Evolutionary conservation across 805 yeast genomes (phyloP), one percentile per base, ranked within the genome.

Genomic region (Ogataea degrootiae): DNA sequence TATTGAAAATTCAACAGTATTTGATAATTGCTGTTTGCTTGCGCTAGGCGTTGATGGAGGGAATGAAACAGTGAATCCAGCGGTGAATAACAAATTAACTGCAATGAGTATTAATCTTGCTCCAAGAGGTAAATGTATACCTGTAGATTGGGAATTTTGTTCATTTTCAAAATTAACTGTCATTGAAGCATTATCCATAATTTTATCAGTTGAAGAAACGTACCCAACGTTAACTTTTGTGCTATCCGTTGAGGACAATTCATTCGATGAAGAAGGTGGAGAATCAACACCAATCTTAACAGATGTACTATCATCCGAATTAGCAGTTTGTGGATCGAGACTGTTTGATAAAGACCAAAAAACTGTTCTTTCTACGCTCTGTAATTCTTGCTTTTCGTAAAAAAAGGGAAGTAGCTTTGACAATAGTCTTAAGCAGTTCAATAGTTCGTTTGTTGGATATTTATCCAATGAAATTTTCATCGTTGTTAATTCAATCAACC

Each of bases 321-420:
- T 37, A 19, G 45, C 49, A 17, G 51, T 45, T 21, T 43, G 42
- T 31, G 53, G 47, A 16, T 53, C 55, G 19, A 49, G 29, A 23
- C 58, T 40, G 36, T 46, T 47, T 47, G 47, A 51, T 4, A 53
- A 45, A 43, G 73, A 65, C 86, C 85, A 74, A 60, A 81, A 72
- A 9, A 76, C 55, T 7, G 58, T 58, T 37, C 56, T 54, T 43
- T 62, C 68, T 57, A 64, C 65, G 12, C 66, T 65, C 45, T 57
- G 69, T 54, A 56, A 67, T 23, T 59, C 66, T 41, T 53, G 70
- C 11, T 68, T 60, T 64, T 90, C 96, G 57, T 76, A 86, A 6
- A 84, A 59, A 41, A 79, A 75, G 0, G 97, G 97, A 19, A 86
- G 52, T 4, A 86, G 45, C 50, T 80, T 76, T 3, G 87, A 79